Base-by-base conservation (phyloP, 192 early-diverging fungal genomes). In the Tieghemiomyces parasiticus region DNA sequence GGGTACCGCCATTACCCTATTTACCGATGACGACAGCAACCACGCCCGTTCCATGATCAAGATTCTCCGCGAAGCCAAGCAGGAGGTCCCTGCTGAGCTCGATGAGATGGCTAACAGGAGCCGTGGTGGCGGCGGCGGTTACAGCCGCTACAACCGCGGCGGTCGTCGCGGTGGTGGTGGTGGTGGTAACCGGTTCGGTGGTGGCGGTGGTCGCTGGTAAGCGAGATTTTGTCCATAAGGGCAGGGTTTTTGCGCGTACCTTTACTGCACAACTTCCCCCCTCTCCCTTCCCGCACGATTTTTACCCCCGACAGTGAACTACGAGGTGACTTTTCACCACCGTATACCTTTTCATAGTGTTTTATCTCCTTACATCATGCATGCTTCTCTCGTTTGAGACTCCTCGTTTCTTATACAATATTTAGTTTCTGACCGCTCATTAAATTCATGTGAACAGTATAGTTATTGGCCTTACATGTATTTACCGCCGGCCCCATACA, bases 1-100 rank as follows among this genome's bases (percentile, higher is more conserved):
- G 31, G 95, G 95, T 33, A 81, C 85, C n/a, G 83, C 88, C 20
- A 81, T 93, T 65, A 96, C 95, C 3, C 89, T 96, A 71, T 96
- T 98, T 67, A 96, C 93, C 0, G 70, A 76, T 44, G 85, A 89
- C 28, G 91, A 98, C 71, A 81, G 86, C 59, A 76, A 84, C 60
- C 86, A 80, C 63, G 79, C 87, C 31, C 87, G 87, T 62, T 86
- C 89, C 31, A 73, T 98, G 54, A 80, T 89, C 26, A 85, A 85
- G 60, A 91, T 98, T 38, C 74, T 98, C 61, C 76, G 78, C 44
- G 85, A 96, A 71, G 93, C 95, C 20, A 84, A 88, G 48, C 95
- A 98, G 69, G 81, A 82, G 35, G 78, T 95, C 16, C 89, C 90
- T 19, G 81, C 80, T 29, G 81, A 88, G 61, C 72, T 95, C 32